Conservation (phyloP, 441 rosid species). For the Pelargonium myrrhifolium region DNA sequence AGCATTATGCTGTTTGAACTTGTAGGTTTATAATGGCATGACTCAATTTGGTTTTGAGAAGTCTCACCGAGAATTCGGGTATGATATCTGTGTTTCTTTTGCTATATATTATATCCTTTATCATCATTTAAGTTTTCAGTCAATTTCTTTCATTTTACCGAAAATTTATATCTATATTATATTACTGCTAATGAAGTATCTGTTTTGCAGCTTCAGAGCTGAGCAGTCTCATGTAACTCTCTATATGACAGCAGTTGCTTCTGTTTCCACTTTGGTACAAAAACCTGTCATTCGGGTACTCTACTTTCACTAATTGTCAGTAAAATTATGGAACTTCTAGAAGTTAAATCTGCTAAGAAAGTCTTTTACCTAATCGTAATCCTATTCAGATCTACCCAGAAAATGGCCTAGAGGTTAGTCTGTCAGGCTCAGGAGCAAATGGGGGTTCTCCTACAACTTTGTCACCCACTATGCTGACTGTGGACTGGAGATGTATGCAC, state of each 20-base stretch:
- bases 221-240: constrained; percentile 71
- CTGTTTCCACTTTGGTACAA: constrained; percentile 53
- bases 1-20: constrained; percentile 12
- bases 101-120: constrained; percentile 8
- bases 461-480: constrained; percentile 59
- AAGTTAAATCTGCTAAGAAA: constrained; percentile 11
- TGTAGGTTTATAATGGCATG: constrained; percentile 80
- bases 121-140: not conserved
- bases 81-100: constrained; percentile 13
- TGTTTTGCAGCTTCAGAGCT: constrained; percentile 54
- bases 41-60: constrained; percentile 78
- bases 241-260: constrained; percentile 81
- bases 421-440: constrained; percentile 59
- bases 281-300: constrained; percentile 61
- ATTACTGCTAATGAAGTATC: not conserved
- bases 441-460: constrained; percentile 77
- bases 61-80: constrained; percentile 56
- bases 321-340: constrained; percentile 9
- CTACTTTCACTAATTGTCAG: constrained; percentile 2
- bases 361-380: not conserved
- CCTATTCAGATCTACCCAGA: constrained; percentile 56
- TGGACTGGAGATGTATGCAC: constrained; percentile 78
- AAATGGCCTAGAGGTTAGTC: constrained; percentile 50
- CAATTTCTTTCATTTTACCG: constrained; percentile 9
- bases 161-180: not conserved